Evolutionary conservation across 2,329 filamentous ascomycete genomes (phyloP).

Genomic region (Cryphonectria naterciae): DNA sequence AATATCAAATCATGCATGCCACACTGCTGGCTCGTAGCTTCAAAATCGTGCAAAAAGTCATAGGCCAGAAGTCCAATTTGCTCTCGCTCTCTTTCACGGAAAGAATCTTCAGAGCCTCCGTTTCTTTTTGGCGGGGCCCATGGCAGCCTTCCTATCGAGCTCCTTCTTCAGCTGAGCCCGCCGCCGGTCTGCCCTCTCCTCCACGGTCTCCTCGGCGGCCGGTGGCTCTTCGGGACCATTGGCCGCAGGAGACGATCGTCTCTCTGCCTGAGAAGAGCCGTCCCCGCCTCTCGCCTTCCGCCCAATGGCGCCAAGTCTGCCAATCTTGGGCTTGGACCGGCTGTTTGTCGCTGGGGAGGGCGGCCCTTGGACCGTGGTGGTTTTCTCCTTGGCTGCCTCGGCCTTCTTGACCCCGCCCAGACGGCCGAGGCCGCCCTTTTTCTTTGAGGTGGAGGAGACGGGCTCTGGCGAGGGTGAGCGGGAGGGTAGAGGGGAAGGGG

Average conservation of each 20-base stretch:
- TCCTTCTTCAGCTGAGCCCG: constrained; percentile 57
- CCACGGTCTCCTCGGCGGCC: constrained; percentile 45
- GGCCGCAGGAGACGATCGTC: constrained; percentile 5
- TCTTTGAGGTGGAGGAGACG: constrained; percentile 10
- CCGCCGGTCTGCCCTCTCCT: constrained; percentile 53
- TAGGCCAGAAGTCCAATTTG: not conserved
- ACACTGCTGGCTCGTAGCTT: not conserved
- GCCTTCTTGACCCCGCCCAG: constrained; percentile 18
- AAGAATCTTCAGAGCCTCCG: constrained; percentile 50
- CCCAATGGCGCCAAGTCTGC: constrained; percentile 12
- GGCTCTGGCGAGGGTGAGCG: constrained; percentile 20
- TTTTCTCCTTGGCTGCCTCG: not conserved
- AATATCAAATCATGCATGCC: not conserved
- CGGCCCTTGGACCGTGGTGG: not conserved
- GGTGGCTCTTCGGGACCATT: constrained; percentile 32
- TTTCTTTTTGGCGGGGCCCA: constrained; percentile 59
- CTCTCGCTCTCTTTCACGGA: not conserved
- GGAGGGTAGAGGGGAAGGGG: constrained; percentile 18
- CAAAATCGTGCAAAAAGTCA: not conserved
- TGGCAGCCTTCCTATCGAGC: constrained; percentile 52
- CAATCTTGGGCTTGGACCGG: not conserved
- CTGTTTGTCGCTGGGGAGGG: constrained; percentile 2
- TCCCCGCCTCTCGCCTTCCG: not conserved
- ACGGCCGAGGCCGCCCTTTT: constrained; percentile 15
- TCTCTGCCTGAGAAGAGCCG: constrained; percentile 12